Conservation (phyloP, 202 grass and related monocot species). For the Musa balbisiana region DNA sequence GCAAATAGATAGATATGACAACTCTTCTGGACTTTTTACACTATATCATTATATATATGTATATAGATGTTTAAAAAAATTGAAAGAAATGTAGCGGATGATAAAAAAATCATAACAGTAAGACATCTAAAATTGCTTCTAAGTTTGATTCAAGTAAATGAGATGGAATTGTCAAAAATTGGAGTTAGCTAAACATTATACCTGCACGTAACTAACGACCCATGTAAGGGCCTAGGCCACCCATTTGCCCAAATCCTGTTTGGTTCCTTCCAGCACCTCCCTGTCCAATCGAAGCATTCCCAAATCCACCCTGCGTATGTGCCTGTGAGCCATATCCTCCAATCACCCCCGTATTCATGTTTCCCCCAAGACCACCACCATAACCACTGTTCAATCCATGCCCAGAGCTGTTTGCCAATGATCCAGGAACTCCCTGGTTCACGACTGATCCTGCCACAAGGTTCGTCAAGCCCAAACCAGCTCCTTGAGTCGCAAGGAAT, state of each 20-base stretch:
- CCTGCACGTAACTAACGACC: slow-evolving; percentile 62
- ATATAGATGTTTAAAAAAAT: background rate
- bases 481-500: slow-evolving; percentile 60
- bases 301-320: slow-evolving; percentile 55
- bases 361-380: slow-evolving; percentile 15
- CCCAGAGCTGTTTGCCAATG: slow-evolving; percentile 32
- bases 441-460: slow-evolving; percentile 29
- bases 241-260: slow-evolving; percentile 18
- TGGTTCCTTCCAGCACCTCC: slow-evolving; percentile 66
- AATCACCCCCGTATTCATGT: slow-evolving; percentile 21
- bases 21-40: too few species aligned
- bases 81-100: too few species aligned
- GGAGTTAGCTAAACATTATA: slow-evolving; percentile 12
- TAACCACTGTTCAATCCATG: slow-evolving; percentile 48
- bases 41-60: background rate
- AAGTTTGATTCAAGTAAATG: slow-evolving; percentile 1
- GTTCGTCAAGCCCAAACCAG: slow-evolving; percentile 57
- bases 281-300: slow-evolving; percentile 31
- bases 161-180: slow-evolving; percentile 22
- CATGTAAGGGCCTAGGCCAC: slow-evolving; percentile 40
- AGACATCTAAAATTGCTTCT: too few species aligned
- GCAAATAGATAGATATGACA: too few species aligned
- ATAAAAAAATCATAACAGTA: too few species aligned
- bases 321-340: slow-evolving; percentile 43
- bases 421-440: slow-evolving; percentile 29